A percentile compares a stretch with the other conserved stretches of the same genome.
phyloP scores from a whole-genome alignment of 208 protist genomes.

The Leishmania tarentolae region DNA sequence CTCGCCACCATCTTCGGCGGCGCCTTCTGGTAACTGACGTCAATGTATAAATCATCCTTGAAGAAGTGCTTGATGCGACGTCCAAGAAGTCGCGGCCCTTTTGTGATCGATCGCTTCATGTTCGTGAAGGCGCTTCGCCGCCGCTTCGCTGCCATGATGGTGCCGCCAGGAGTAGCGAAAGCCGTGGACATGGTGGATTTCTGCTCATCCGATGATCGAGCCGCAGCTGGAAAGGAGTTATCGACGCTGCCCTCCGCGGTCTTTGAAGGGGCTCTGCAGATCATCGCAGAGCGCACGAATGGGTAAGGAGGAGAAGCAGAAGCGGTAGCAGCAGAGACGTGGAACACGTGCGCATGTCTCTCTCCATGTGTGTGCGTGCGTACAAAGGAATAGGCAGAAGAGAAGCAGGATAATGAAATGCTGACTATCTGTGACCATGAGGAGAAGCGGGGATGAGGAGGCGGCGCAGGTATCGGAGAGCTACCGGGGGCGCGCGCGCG shows the following conservation, averaged over 20 bases:
- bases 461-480: background rate
- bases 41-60: constrained; percentile 66
- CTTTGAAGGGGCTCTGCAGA: background rate
- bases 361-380: background rate
- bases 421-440: too few relatives aligned
- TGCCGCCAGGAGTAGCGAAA: constrained; percentile 4
- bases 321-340: background rate
- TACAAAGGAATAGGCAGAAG: background rate
- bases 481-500: too few relatives aligned
- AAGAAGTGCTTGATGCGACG: constrained; percentile 72
- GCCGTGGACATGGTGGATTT: background rate
- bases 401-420: too few relatives aligned
- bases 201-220: background rate
- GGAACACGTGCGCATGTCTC: background rate
- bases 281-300: background rate
- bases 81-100: constrained; percentile 59
- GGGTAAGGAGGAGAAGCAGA: background rate
- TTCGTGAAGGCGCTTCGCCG: constrained; percentile 19
- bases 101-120: constrained; percentile 45
- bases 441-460: background rate
- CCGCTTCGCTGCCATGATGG: constrained; percentile 15
- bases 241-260: background rate
- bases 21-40: constrained; percentile 51
- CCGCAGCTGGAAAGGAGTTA: background rate
- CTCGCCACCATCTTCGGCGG: constrained; percentile 45